These are phyloP conservation scores for Suillus decipiens DNA, from an alignment of 768 basidiomycete genomes.

Conservation along the genomic window DNA sequence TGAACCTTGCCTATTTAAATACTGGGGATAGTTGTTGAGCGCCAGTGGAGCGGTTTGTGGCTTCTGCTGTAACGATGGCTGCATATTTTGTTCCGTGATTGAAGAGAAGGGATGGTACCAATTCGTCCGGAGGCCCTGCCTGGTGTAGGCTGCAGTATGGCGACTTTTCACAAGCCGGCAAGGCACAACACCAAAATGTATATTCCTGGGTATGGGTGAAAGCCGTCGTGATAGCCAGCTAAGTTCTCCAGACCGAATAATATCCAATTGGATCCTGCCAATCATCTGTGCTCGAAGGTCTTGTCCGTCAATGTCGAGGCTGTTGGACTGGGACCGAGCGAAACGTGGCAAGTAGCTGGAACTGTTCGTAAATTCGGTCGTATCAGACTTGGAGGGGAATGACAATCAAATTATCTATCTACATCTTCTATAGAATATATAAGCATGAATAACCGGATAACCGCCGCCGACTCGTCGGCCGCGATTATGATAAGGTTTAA, in stretches of 20 bases:
- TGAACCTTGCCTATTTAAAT: neutral
- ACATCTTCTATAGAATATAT: too few relatives aligned
- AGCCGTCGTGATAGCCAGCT: slow-evolving; percentile 4
- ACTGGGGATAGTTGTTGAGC: neutral
- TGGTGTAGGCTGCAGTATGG: neutral
- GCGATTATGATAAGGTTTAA: too few relatives aligned
- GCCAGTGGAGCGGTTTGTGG: slow-evolving; percentile 14
- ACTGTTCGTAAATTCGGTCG: too few relatives aligned
- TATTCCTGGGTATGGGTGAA: slow-evolving; percentile 14
- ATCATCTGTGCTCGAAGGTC: too few relatives aligned
- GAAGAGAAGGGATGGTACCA: neutral
- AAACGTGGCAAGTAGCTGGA: too few relatives aligned
- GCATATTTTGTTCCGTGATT: slow-evolving; percentile 17
- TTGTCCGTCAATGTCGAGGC: neutral
- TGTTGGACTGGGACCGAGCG: too few relatives aligned
- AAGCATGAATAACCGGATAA: too few relatives aligned
- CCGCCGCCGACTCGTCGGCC: too few relatives aligned
- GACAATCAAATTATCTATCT: too few relatives aligned
- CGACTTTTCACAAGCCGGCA: slow-evolving; percentile 8
- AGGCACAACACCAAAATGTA: neutral
- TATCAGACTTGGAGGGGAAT: too few relatives aligned
- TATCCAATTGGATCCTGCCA: neutral
- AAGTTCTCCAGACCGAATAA: slow-evolving; percentile 22
- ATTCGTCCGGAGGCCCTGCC: neutral
- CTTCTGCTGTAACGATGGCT: slow-evolving; percentile 4